Evolutionary conservation across 176 grass and related monocot species (phyloP).

Genomic region (Hordeum vulgare): DNA sequence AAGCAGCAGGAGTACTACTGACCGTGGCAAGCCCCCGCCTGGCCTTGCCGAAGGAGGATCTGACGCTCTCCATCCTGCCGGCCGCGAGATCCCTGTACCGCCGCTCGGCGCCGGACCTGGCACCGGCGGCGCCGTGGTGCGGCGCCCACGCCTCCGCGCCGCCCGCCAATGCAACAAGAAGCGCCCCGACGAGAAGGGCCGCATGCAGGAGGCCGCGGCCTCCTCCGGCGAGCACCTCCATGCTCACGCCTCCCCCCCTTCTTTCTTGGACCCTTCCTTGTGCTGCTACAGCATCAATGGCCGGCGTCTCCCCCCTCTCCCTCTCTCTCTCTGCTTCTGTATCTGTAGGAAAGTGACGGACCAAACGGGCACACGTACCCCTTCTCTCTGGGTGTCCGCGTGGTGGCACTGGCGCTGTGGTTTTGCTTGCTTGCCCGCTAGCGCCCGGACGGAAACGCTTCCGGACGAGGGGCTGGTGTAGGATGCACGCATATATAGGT

Average conservation of each 20-base stretch:
- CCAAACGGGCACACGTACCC: no score
- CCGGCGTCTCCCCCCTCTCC: neutral
- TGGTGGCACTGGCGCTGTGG: neutral
- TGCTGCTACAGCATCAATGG: conserved; percentile 7
- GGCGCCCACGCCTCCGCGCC: neutral
- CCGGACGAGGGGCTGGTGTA: neutral
- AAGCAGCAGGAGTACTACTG: neutral
- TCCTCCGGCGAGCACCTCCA: neutral
- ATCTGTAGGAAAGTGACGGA: neutral
- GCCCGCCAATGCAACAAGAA: neutral
- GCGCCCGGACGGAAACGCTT: neutral
- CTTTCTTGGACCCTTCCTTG: neutral
- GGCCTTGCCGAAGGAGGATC: conserved; percentile 27
- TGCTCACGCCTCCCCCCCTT: neutral
- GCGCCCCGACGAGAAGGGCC: neutral
- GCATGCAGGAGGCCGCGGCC: neutral
- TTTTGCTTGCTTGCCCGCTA: neutral
- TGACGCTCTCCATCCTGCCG: conserved; percentile 34
- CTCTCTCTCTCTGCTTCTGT: neutral
- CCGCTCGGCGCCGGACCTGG: conserved; percentile 9
- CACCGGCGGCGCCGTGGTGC: neutral
- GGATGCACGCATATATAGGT: neutral
- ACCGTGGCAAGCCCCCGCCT: conserved; percentile 26
- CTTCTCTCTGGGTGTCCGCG: neutral
- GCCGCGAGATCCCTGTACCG: conserved; percentile 39